Conservation (phyloP, 805 yeast species). For the Nadsonia fulvescens region DNA sequence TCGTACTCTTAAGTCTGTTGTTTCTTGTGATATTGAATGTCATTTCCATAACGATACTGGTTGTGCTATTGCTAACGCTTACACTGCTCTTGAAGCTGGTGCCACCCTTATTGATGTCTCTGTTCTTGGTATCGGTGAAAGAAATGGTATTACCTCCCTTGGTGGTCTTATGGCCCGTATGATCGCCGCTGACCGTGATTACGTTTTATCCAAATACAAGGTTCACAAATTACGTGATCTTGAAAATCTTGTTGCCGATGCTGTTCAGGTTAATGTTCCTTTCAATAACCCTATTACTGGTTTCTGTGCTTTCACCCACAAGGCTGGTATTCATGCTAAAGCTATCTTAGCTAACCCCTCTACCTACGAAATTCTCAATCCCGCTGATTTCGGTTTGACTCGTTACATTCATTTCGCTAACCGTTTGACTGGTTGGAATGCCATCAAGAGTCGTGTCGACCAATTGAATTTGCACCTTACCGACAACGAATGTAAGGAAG, state of each 20-base stretch:
- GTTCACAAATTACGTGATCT: slow-evolving; percentile 88
- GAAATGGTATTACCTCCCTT: slow-evolving; percentile 94
- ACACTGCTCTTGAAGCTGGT: slow-evolving; percentile 95
- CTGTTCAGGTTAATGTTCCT: slow-evolving; percentile 92
- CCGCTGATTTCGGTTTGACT: slow-evolving; percentile 86
- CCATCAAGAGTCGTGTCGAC: slow-evolving; percentile 94
- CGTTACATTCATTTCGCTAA: slow-evolving; percentile 96
- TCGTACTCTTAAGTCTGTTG: slow-evolving; percentile 82
- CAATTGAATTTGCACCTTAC: slow-evolving; percentile 80
- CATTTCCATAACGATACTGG: slow-evolving; percentile 99
- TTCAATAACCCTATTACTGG: slow-evolving; percentile 98
- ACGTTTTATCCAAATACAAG: slow-evolving; percentile 86
- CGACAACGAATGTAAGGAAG: slow-evolving; percentile 90
- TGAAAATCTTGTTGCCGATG: slow-evolving; percentile 91
- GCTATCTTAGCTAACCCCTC: slow-evolving; percentile 97
- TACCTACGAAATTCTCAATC: slow-evolving; percentile 89
- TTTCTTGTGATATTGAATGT: slow-evolving; percentile 92
- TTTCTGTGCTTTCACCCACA: slow-evolving; percentile 98
- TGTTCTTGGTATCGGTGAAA: slow-evolving; percentile 95
- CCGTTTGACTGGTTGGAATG: slow-evolving; percentile 98
- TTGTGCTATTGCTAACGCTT: slow-evolving; percentile 96
- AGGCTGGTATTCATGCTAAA: slow-evolving; percentile 98
- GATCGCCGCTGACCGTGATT: slow-evolving; percentile 97
- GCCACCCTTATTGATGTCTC: slow-evolving; percentile 89
- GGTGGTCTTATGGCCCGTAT: slow-evolving; percentile 98